Evolutionary conservation across 345 rosid species (phyloP), one percentile per base, ranked within the genome.

Genomic region (Stellera chamaejasme): DNA sequence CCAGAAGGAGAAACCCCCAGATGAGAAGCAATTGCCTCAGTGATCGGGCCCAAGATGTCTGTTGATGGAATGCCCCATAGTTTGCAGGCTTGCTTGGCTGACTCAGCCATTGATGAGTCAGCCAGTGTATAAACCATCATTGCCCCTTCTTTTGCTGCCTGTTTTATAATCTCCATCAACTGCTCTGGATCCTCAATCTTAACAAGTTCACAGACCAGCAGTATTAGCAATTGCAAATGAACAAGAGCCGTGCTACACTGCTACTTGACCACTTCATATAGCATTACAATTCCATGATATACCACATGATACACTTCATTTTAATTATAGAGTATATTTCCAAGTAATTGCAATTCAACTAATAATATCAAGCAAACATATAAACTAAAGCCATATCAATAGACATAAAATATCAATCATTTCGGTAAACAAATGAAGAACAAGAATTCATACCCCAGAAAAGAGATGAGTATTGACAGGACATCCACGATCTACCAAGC

Each of bases 391-490:
- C 23, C 23, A 19, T 19, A 19, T 19, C 23, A 1, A 19, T 19
- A 19, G 23, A 19, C 23, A 19, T 19, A 19, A 19, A 19, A 19
- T 19, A 19, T 19, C 23, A 19, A 19, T 19, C 23, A 19, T 19
- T 19, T 19, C 23, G 23, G 23, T 19, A 19, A 44, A 46, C 25
- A 44, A 13, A 5, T 15, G 51, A 32, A 32, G 39, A 16, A 1
- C 13, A 42, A 65, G 63, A 28, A 54, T 55, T 8, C 55, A 39
- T 87, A 92, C 98, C 88, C 93, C 96, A 5, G 98, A 92, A 64
- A 82, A 92, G 13, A 92, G 83, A 66, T 92, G 95, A 14, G 95
- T 88, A 61, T 82, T 88, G 3, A 92, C 96, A 27, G 98, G 79
- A 64, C 92, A 92, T 25, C 83, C 90, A 12, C 88, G 88, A 60